These are phyloP conservation scores for Polysphondylium violaceum DNA, from an alignment of 78 protist species.

Conservation along the genomic window DNA sequence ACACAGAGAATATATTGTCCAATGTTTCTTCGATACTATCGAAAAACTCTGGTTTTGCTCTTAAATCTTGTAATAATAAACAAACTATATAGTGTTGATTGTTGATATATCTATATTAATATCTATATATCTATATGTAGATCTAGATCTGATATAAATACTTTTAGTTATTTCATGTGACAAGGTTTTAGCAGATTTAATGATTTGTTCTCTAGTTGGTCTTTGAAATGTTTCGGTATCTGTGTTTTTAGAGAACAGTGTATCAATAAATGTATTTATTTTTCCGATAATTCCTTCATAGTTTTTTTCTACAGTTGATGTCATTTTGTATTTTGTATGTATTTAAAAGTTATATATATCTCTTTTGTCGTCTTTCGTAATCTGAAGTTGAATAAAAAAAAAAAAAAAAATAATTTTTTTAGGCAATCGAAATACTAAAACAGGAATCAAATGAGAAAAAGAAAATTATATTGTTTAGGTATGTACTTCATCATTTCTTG, in stretches of 20 bases:
- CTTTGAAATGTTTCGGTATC: constrained; percentile 26
- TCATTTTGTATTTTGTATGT: too few relatives aligned
- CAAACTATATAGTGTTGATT: constrained; percentile 21
- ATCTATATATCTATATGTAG: neutral
- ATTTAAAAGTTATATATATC: too few relatives aligned
- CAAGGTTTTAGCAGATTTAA: constrained; percentile 47
- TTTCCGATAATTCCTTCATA: neutral
- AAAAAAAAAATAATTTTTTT: too few relatives aligned
- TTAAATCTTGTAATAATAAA: constrained; percentile 61
- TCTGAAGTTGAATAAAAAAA: too few relatives aligned
- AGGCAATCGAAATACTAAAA: too few relatives aligned
- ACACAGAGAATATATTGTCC: constrained; percentile 49
- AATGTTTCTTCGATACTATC: constrained; percentile 38
- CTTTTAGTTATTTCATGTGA: constrained; percentile 72
- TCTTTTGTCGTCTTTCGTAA: too few relatives aligned
- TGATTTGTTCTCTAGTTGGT: constrained; percentile 51
- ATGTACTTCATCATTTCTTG: too few relatives aligned
- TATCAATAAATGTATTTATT: constrained; percentile 5
- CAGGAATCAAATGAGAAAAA: too few relatives aligned
- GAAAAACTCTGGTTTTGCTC: constrained; percentile 72
- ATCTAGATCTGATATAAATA: neutral
- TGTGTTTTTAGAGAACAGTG: neutral
- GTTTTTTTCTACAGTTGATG: too few relatives aligned
- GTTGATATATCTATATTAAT: neutral
- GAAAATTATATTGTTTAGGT: too few relatives aligned